These are phyloP conservation scores for Fraxinus floribunda DNA, from an alignment of 305 asterid species.

Conservation along the genomic window DNA sequence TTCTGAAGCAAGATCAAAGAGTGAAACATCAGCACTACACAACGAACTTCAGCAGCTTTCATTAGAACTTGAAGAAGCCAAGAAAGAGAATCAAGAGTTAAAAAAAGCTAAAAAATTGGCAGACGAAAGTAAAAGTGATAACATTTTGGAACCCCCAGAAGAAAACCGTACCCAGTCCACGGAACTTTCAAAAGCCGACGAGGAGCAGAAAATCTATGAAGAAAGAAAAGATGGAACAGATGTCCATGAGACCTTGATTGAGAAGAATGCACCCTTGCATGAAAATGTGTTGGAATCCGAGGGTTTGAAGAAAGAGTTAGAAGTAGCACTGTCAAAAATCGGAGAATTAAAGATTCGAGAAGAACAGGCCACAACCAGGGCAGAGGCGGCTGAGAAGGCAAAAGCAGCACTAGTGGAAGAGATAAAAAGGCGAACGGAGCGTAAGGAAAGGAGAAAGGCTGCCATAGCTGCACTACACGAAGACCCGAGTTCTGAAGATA, in stretches of 20 bases:
- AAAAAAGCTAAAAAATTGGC: constrained; percentile 27
- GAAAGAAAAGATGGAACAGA: not conserved
- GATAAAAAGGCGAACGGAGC: constrained; percentile 32
- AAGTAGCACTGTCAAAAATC: constrained; percentile 23
- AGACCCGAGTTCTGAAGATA: constrained; percentile 24
- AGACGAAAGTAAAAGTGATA: constrained; percentile 18
- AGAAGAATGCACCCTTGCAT: not conserved
- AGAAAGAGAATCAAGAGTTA: constrained; percentile 33
- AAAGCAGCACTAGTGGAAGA: constrained; percentile 32
- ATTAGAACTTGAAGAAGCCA: constrained; percentile 43
- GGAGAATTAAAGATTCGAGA: constrained; percentile 35
- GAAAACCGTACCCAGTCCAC: not conserved
- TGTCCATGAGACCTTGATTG: not conserved
- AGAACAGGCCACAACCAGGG: constrained; percentile 50
- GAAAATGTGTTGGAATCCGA: not conserved
- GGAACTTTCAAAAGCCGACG: not conserved
- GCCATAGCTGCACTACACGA: constrained; percentile 27
- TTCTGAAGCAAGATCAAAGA: constrained; percentile 42
- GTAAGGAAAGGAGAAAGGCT: constrained; percentile 29
- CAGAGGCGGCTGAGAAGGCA: constrained; percentile 41
- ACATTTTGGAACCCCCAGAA: not conserved
- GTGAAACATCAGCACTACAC: constrained; percentile 43
- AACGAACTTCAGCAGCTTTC: constrained; percentile 54
- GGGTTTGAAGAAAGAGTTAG: constrained; percentile 28
- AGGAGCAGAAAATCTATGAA: not conserved